Conservation (phyloP, 495 filamentous ascomycete genomes). For the Pseudotulostoma volvatum region DNA sequence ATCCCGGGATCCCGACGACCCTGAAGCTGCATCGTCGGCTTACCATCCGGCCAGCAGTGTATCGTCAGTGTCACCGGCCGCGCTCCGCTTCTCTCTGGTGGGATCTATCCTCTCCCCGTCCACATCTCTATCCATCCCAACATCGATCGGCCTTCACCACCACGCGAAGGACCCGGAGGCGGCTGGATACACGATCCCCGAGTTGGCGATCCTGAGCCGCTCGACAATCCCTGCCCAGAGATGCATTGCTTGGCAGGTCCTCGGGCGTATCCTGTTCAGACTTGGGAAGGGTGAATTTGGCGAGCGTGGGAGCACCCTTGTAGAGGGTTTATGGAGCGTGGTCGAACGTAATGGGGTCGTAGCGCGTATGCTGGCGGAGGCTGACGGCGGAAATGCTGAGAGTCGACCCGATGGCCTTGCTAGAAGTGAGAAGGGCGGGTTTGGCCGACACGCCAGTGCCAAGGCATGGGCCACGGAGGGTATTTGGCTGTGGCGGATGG, state of each 20-base stretch:
- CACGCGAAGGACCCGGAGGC: constrained; percentile 86
- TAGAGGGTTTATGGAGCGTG: constrained; percentile 54
- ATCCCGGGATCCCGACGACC: constrained; percentile 30
- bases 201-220: constrained; percentile 68
- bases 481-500: constrained; percentile 78
- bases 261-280: constrained; percentile 72
- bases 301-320: constrained; percentile 35
- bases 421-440: constrained; percentile 5
- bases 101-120: constrained; percentile 63
- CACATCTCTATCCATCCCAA: constrained; percentile 51
- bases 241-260: constrained; percentile 79
- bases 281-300: constrained; percentile 72
- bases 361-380: constrained; percentile 53
- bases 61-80: constrained; percentile 50
- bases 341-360: constrained; percentile 65
- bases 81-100: constrained; percentile 76
- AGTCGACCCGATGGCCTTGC: constrained; percentile 10
- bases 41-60: constrained; percentile 60
- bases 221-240: constrained; percentile 71
- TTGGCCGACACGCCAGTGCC: constrained; percentile 43
- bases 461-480: constrained; percentile 77
- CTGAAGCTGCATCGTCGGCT: constrained; percentile 34
- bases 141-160: constrained; percentile 72
- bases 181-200: constrained; percentile 84
- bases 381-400: constrained; percentile 21